Evolutionary conservation across 305 asterid genomes (phyloP), one percentile per base, ranked within the genome.

Genomic region (Solanum hybrid): DNA sequence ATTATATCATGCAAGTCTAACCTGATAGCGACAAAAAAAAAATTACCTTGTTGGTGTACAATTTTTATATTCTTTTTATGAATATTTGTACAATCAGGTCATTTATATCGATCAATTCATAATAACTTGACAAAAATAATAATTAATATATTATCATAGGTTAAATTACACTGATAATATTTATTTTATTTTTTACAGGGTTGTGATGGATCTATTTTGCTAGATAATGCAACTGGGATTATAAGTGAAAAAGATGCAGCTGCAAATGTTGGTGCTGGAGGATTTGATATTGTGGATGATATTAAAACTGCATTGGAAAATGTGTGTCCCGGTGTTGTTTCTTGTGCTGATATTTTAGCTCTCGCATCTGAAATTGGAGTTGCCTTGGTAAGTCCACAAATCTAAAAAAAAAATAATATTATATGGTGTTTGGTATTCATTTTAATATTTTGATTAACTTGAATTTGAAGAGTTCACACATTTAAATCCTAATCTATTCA

Each of bases 271-370:
- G 79, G 71, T 56, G 79, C 34, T 5, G 91, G 17, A 24, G 93
- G 93, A 77, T 87, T 34, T 56, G 78, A 69, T 10, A 88, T 90
- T 20, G 90, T 91, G 0, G 93, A 91, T 88, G 86, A 91, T 88
- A 91, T 90, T 9, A 91, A 90, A 82, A 91, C 91, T 10, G 92
- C 92, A 5, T 26, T 91, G 79, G 93, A 91, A 78, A 91, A 77
- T 29, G 90, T 90, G 4, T 91, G 93, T 1, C 92, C 93, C n/a
- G 94, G 91, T 64, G 92, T 93, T 88, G 98, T 96, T 4, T 96
- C 97, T 3, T 95, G 98, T 88, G 97, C 98, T 1, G 99, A 95
- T 89, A 94, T 96, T 88, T 91, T 95, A 11, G 89, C 96, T n/a
- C 87, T 96, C 40, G 98, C 94, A 80, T 98, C 99, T 17, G 90